phyloP scores from a whole-genome alignment of 2,329 filamentous ascomycete species.

The Bimuria novae-zelandiae region DNA sequence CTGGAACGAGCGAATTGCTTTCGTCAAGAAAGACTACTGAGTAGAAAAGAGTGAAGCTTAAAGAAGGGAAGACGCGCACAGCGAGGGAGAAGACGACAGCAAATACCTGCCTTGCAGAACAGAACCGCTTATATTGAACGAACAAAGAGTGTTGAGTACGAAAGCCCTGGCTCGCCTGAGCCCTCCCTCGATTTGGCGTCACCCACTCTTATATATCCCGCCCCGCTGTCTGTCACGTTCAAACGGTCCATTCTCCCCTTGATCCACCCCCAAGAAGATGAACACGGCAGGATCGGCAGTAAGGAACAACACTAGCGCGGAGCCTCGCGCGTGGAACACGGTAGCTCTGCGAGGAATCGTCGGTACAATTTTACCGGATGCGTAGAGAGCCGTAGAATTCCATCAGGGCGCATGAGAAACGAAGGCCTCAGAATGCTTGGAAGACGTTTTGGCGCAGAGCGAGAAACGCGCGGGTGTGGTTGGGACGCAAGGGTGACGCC shows the following conservation, averaged over 20 bases:
- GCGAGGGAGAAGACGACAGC: slow-evolving; percentile 10
- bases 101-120: slow-evolving; percentile 8
- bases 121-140: slow-evolving; percentile 11
- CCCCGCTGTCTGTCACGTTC: background rate
- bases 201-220: slow-evolving; percentile 9
- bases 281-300: slow-evolving; percentile 34
- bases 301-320: slow-evolving; percentile 36
- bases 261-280: slow-evolving; percentile 27
- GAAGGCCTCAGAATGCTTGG: slow-evolving; percentile 25
- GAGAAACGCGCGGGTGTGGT: slow-evolving; percentile 21
- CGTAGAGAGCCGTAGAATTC: slow-evolving; percentile 21
- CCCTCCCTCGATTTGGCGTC: background rate
- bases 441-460: no score
- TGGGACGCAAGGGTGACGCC: slow-evolving; percentile 26
- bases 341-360: slow-evolving; percentile 17
- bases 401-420: slow-evolving; percentile 22
- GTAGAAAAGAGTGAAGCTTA: slow-evolving; percentile 10
- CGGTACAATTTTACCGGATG: slow-evolving; percentile 7
- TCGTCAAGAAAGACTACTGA: slow-evolving; percentile 17
- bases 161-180: slow-evolving; percentile 13
- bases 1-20: slow-evolving; percentile 17
- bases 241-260: slow-evolving; percentile 15
- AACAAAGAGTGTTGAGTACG: slow-evolving; percentile 9
- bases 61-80: slow-evolving; percentile 6
- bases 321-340: slow-evolving; percentile 16